phyloP scores from a whole-genome alignment of 1,284 basidiomycete species.

The Somion occarium region DNA sequence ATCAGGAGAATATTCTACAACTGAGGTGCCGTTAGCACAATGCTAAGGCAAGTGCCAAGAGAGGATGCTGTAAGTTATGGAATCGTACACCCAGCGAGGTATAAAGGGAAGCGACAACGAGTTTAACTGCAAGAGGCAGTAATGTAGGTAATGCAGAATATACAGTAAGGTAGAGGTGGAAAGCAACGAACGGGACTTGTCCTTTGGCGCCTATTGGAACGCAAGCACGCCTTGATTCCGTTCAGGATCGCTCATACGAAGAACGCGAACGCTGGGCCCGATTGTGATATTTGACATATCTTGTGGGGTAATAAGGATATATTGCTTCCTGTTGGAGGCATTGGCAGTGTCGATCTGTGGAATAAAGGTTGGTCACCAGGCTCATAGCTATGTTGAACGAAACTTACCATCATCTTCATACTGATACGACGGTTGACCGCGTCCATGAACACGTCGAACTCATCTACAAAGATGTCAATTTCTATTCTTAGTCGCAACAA shows the following conservation, averaged over 20 bases:
- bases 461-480: slow-evolving; percentile 43
- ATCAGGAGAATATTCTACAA: too few species aligned
- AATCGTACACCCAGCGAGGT: too few species aligned
- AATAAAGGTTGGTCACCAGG: slow-evolving; percentile 10
- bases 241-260: slow-evolving; percentile 80
- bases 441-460: slow-evolving; percentile 97
- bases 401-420: slow-evolving; percentile 82
- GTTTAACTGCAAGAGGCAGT: too few species aligned
- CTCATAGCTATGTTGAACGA: slow-evolving; percentile 3
- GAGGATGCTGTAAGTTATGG: too few species aligned
- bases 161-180: not conserved
- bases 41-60: too few species aligned
- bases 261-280: slow-evolving; percentile 61
- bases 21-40: too few species aligned
- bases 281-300: slow-evolving; percentile 70
- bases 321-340: slow-evolving; percentile 81
- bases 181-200: not conserved
- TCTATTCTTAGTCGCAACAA: not conserved
- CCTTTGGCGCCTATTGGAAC: slow-evolving; percentile 24
- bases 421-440: slow-evolving; percentile 87
- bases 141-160: too few species aligned
- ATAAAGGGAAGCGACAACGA: too few species aligned
- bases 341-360: slow-evolving; percentile 81
- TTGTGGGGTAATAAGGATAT: slow-evolving; percentile 88
- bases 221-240: slow-evolving; percentile 55